These are phyloP conservation scores for Polyporus arcularius DNA, from an alignment of 768 basidiomycete species.

Conservation along the genomic window DNA sequence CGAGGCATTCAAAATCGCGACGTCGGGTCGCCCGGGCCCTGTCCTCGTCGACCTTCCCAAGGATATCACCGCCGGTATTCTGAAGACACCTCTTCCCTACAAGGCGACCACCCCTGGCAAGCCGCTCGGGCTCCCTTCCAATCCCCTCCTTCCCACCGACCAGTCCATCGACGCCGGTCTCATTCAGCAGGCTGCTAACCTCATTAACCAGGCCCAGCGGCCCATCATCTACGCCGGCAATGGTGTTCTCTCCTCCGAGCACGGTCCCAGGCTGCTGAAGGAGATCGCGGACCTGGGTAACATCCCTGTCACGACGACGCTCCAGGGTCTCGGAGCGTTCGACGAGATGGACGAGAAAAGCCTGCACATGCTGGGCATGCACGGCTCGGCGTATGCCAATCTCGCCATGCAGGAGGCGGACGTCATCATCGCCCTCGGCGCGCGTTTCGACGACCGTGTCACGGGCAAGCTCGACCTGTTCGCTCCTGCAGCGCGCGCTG, in stretches of 20 bases:
- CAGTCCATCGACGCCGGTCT: constrained; percentile 61
- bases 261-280: constrained; percentile 80
- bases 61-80: constrained; percentile 92
- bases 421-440: constrained; percentile 95
- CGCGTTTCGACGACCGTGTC: constrained; percentile 96
- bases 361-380: constrained; percentile 99
- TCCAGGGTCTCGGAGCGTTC: constrained; percentile 94
- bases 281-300: constrained; percentile 81
- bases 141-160: constrained; percentile 62
- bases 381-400: constrained; percentile 96
- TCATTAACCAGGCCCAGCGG: constrained; percentile 90
- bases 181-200: constrained; percentile 79
- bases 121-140: constrained; percentile 69
- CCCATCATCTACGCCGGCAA: constrained; percentile 94
- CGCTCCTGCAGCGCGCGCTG: constrained; percentile 87
- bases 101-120: constrained; percentile 84
- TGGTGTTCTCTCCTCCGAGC: constrained; percentile 79
- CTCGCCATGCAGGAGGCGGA: constrained; percentile 97
- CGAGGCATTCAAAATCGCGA: constrained; percentile 99
- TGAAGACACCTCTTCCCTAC: constrained; percentile 81
- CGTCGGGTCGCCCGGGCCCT: constrained; percentile 94
- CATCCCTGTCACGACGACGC: constrained; percentile 95
- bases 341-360: constrained; percentile 87
- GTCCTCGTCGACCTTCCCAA: constrained; percentile 99
- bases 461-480: constrained; percentile 89